Percentiles rank a stretch among this genome's conserved stretches.
Conservation (phyloP, 2,329 filamentous ascomycete genomes). For the Cercospora sp. region DNA sequence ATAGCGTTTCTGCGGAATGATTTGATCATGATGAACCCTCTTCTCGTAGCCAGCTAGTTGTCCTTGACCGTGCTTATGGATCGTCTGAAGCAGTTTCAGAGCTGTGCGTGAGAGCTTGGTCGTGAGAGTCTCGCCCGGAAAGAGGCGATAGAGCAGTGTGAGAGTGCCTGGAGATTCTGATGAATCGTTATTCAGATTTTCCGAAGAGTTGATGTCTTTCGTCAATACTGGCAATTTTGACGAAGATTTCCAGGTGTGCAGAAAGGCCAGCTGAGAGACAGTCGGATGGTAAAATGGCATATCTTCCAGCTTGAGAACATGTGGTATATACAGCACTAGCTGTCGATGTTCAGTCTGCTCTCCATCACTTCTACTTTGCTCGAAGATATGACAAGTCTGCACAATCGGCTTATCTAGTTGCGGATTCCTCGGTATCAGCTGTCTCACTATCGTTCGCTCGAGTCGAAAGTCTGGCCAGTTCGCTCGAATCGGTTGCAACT, state of each 20-base stretch:
- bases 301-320: constrained; percentile 60
- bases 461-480: constrained; percentile 43
- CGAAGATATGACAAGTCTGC: constrained; percentile 77
- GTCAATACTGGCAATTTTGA: neutral
- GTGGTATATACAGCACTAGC: constrained; percentile 77
- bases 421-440: constrained; percentile 78
- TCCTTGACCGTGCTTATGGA: constrained; percentile 74
- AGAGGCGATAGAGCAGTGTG: constrained; percentile 23
- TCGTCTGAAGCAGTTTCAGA: constrained; percentile 65
- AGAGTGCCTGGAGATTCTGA: constrained; percentile 8
- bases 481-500: constrained; percentile 36
- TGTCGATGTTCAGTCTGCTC: constrained; percentile 42
- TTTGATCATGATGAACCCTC: constrained; percentile 76
- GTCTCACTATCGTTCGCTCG: constrained; percentile 69
- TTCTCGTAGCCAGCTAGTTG: constrained; percentile 70
- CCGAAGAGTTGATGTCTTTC: too few relatives aligned
- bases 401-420: constrained; percentile 71
- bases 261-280: constrained; percentile 71
- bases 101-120: constrained; percentile 62
- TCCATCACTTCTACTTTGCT: constrained; percentile 30
- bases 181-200: neutral
- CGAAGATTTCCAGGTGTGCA: constrained; percentile 63
- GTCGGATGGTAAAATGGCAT: constrained; percentile 88
- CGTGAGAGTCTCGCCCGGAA: constrained; percentile 51
- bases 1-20: constrained; percentile 73